These are phyloP conservation scores for Dioscorea cayenensis DNA, from an alignment of 116 monocot genomes.

Conservation along the genomic window DNA sequence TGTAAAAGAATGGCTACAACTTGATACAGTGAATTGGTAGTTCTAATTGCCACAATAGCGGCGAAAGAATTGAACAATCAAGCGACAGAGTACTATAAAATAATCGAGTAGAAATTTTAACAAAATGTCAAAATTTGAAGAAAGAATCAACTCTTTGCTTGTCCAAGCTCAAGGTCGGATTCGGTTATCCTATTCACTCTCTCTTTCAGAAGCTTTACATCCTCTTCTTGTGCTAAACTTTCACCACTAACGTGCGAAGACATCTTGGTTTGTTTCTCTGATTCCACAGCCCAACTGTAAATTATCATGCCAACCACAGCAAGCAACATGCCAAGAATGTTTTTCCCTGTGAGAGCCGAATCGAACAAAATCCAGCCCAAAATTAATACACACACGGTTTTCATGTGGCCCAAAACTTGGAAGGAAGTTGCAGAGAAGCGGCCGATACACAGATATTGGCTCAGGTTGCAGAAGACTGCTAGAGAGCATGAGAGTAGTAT, in stretches of 20 bases:
- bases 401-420: slow-evolving; percentile 99
- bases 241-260: slow-evolving; percentile 9
- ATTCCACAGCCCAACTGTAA: slow-evolving; percentile 97
- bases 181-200: slow-evolving; percentile 15
- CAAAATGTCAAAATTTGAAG: background rate
- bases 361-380: slow-evolving; percentile 93
- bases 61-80: too few species aligned
- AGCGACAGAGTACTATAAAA: too few species aligned
- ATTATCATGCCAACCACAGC: slow-evolving; percentile 86
- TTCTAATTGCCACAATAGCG: too few species aligned
- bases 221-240: slow-evolving; percentile 28
- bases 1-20: too few species aligned
- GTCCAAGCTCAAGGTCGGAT: slow-evolving; percentile 59
- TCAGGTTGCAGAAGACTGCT: slow-evolving; percentile 98
- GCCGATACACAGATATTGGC: slow-evolving; percentile 97
- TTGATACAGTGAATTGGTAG: too few species aligned
- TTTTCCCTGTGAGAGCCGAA: slow-evolving; percentile 82
- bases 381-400: slow-evolving; percentile 84
- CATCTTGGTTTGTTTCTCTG: slow-evolving; percentile 49
- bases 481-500: slow-evolving; percentile 79
- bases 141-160: slow-evolving; percentile 50
- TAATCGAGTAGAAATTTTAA: too few species aligned
- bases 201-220: slow-evolving; percentile 56
- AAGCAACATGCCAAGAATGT: slow-evolving; percentile 79
- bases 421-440: slow-evolving; percentile 96